phyloP scores from a whole-genome alignment of 2,329 filamentous ascomycete genomes.

The Ophiostoma sp. region DNA sequence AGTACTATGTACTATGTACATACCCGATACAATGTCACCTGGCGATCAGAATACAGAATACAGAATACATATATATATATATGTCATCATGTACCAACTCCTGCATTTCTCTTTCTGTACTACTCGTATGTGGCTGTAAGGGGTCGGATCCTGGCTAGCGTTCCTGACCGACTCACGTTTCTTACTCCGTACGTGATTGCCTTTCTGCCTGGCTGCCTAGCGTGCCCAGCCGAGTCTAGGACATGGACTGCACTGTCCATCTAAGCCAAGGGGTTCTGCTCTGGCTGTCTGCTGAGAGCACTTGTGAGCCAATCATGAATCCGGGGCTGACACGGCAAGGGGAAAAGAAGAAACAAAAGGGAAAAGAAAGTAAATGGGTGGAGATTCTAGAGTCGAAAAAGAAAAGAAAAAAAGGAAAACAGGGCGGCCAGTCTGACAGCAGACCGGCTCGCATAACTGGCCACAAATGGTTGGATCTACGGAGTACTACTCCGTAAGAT shows the following conservation, averaged over 20 bases:
- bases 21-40: neutral
- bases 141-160: neutral
- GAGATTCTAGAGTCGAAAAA: neutral
- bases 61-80: neutral
- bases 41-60: neutral
- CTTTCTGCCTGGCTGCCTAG: neutral
- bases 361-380: neutral
- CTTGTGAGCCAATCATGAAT: conserved; percentile 3
- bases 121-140: neutral
- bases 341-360: neutral
- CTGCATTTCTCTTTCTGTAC: too few species aligned
- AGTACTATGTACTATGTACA: too few species aligned
- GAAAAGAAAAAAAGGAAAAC: neutral
- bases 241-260: neutral
- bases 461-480: too few species aligned
- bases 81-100: neutral
- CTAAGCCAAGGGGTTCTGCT: neutral
- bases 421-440: neutral
- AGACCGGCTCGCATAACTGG: neutral
- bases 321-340: neutral
- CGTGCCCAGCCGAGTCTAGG: neutral
- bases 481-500: too few species aligned
- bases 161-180: neutral
- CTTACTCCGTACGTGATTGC: neutral
- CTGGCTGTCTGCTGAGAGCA: neutral